Evolutionary conservation across 164 flowering plant genomes (phyloP), one percentile per base, ranked within the genome.

Genomic region (Nymphaea colorata): DNA sequence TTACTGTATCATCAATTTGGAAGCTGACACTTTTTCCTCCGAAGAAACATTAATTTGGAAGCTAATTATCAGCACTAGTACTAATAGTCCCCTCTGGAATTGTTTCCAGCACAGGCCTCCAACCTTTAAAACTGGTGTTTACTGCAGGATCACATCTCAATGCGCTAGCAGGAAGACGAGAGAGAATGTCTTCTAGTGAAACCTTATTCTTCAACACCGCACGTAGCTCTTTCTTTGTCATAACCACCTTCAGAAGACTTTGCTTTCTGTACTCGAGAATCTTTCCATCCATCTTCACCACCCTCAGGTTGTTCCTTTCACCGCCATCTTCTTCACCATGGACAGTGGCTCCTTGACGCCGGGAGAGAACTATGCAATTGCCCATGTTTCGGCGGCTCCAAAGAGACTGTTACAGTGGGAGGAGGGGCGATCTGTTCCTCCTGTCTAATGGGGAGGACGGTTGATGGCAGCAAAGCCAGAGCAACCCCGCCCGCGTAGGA

Each of bases 211-310:
- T 59, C 74, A 82, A 44, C 61, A 82, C 68, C 55, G 75, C 74
- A 45, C 78, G 75, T 45, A 85, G 81, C 73, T 85, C 82, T 59
- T 79, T 74, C 71, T 76, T 85, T 15, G 87, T 80, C n/a, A 85
- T 72, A 14, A 82, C 70, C 47, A 84, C 78, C 66, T 75, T 76
- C 7, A 78, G 81, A 3, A 71, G 74, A 64, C 78, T 55, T 6
- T 80, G 63, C 2, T 43, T 43, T 63, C 65, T 65, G 43, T 74
- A 74, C 67, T 72, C 78, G 3, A 78, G 44, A 1, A 80, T 65
- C 73, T 78, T 78, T 2, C 79, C 78, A 18, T 76, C 76, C 5
- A 15, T 64, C 71, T 71, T 78, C 64, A 73, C 62, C 17, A 80
- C 53, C 64, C 68, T 70, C 62, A 80, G 0, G 6, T 75, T 51